These are phyloP conservation scores for Cardamine resedifolia DNA, from an alignment of 345 rosid genomes.

Conservation along the genomic window DNA sequence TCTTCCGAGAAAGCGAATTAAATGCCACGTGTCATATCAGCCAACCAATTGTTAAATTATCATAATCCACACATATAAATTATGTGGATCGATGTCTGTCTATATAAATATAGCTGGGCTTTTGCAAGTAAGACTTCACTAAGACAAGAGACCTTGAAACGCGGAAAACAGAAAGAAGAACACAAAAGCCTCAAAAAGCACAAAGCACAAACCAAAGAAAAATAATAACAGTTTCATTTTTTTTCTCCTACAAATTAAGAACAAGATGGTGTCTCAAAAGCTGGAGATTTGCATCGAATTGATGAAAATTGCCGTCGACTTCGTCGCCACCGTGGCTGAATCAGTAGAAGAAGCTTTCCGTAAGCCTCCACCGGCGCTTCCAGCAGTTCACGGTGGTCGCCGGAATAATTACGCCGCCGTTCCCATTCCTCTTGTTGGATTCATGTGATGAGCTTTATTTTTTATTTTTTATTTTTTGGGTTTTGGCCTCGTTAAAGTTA, in stretches of 20 bases:
- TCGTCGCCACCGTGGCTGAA: constrained; percentile 50
- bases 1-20: constrained; percentile 21
- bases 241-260: not conserved
- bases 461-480: not conserved
- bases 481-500: constrained; percentile 34
- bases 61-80: constrained; percentile 21
- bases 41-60: constrained; percentile 20
- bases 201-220: constrained; percentile 8
- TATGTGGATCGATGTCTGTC: constrained; percentile 5
- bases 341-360: constrained; percentile 40
- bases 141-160: constrained; percentile 28
- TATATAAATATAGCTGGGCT: constrained; percentile 30
- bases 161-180: constrained; percentile 23
- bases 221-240: not conserved
- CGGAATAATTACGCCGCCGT: constrained; percentile 26
- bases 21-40: constrained; percentile 23
- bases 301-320: constrained; percentile 44
- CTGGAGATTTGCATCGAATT: constrained; percentile 49
- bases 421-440: constrained; percentile 49
- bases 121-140: constrained; percentile 21
- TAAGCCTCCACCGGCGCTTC: constrained; percentile 19
- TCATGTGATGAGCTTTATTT: constrained; percentile 46
- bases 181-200: constrained; percentile 28
- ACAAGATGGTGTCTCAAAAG: constrained; percentile 50
- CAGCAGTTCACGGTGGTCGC: constrained; percentile 12